Evolutionary conservation across 768 basidiomycete species (phyloP), one percentile per base, ranked within the genome.

Genomic region (Rhodosporidiobolus odoratus): DNA sequence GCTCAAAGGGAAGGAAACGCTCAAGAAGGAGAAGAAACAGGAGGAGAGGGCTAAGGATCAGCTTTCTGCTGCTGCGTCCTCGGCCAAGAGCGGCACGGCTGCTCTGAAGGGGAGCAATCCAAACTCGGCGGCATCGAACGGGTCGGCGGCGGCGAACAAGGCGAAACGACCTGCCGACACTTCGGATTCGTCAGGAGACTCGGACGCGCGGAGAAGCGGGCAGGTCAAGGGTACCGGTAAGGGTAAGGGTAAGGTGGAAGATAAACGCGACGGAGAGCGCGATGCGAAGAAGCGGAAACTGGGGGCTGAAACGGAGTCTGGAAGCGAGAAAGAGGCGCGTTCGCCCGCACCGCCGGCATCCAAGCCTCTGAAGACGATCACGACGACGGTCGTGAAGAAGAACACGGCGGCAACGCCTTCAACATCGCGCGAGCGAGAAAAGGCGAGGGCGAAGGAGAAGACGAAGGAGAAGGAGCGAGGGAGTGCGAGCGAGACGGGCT

Each of bases 1-100:
- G 19, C 30, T 74, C 40, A 68, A 74, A 41, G 73, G 73, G 10
- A 74, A 71, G 53, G 63, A 71, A n/a, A 47, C 52, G 41, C 59
- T 71, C 43, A 71, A 68, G 63, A 68, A 68, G 52, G 73, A 63
- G 35, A 65, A 52, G 34, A 37, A n/a, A 30, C 45, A 47, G 19
- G 58, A 50, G 25, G 50, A 54, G 43, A 38, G 62, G 4, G 56
- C 41, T 3, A 30, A 38, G 23, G 41, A 37, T 10, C 53, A 32
- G 5, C 4, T 45, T 21, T 54, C 58, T 3, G 38, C 66, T 19
- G 34, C 19, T 3, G 7, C 27, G 37, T 41, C 62, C 12, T 7
- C 38, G 38, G 15, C 19, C 30, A 35, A 60, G 32, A 40, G 32
- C 27, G 4, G n/a, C 4, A 21, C 30, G 56, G 23, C 34, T 19